Evolutionary conservation across 768 basidiomycete species (phyloP), one percentile per base, ranked within the genome.

Genomic region (Pulveroboletus sp.): DNA sequence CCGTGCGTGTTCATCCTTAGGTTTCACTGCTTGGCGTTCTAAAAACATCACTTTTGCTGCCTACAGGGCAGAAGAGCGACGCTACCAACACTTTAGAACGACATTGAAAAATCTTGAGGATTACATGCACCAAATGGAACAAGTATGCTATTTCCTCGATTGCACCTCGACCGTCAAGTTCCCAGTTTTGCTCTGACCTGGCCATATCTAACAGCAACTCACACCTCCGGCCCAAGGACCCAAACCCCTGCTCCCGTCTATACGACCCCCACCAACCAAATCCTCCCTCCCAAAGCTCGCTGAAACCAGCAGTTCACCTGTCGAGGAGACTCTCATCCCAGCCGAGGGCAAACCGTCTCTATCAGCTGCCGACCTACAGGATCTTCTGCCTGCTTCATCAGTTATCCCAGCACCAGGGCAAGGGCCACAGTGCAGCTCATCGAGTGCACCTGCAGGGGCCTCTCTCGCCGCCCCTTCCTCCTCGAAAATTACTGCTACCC

Each of bases 21-120:
- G 2, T 50, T 9, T 31, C 14, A 33, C n/a, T 21, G n/a, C 43
- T 5, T 28, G 11, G n/a, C 21, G 17, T 35, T 42, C 47, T 27
- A 3, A 38, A 40, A 33, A 8, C 35, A 38, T 31, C 36, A 12
- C 50, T 28, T 24, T 9, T 2, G 15, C n/a, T 6, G 6, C 15
- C 6, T 9, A 28, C 53, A 83, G 81, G 39, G 65, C 70, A 27
- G 72, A 71, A 30, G 57, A 71, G 17, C 69, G 72, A 43, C 71
- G 73, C 11, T 74, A 79, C 55, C 69, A 73, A 7, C 78, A 76
- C 31, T 69, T 79, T 15, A 72, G 70, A 39, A 65, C 62, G 24
- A 80, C 74, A 27, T 69, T 90, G 5, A 79, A 83, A 49, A 69
- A 71, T 26, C 66, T 86, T 24, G 82, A 89, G 43, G 59, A 60